Percentiles rank a stretch among this genome's conserved stretches.
Evolutionary conservation across 768 basidiomycete species (phyloP).

Genomic region (Tylopilus sp.): DNA sequence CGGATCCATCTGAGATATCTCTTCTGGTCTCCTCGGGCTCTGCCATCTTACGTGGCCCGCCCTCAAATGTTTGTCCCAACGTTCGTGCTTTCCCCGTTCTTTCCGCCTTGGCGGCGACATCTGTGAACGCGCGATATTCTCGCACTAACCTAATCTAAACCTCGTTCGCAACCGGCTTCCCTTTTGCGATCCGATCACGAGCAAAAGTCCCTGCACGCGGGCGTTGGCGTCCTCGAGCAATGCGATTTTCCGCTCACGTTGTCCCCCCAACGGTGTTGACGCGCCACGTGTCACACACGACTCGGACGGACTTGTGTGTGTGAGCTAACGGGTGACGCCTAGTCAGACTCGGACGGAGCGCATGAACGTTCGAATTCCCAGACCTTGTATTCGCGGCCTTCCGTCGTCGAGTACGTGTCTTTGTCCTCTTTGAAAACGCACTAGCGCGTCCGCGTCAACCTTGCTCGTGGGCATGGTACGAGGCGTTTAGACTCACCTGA

Average conservation of each 20-base stretch:
- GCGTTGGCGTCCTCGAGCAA: conserved; percentile 8
- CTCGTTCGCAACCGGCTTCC: background rate
- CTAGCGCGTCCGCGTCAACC: background rate
- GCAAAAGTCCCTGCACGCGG: background rate
- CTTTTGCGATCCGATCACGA: conserved; percentile 10
- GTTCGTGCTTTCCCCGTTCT: conserved; percentile 7
- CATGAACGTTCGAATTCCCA: background rate
- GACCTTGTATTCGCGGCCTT: conserved; percentile 15
- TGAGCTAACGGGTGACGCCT: background rate
- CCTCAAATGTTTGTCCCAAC: conserved; percentile 1
- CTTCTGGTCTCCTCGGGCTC: conserved; percentile 1
- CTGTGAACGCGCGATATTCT: conserved; percentile 9
- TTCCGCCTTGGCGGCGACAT: background rate
- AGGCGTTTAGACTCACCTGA: background rate
- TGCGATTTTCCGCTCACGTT: conserved; percentile 9
- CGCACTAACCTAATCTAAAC: conserved; percentile 6
- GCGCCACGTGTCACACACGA: conserved; percentile 6
- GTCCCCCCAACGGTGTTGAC: conserved; percentile 6
- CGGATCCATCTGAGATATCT: conserved; percentile 8
- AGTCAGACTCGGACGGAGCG: background rate
- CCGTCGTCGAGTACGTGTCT: conserved; percentile 6
- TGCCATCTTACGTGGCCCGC: conserved; percentile 2
- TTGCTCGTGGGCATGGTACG: background rate
- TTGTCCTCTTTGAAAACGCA: conserved; percentile 14
- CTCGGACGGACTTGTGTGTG: conserved; percentile 7